These are phyloP conservation scores for Plasmodium knowlesi DNA, from an alignment of 169 alveolate genomes.

Conservation along the genomic window DNA sequence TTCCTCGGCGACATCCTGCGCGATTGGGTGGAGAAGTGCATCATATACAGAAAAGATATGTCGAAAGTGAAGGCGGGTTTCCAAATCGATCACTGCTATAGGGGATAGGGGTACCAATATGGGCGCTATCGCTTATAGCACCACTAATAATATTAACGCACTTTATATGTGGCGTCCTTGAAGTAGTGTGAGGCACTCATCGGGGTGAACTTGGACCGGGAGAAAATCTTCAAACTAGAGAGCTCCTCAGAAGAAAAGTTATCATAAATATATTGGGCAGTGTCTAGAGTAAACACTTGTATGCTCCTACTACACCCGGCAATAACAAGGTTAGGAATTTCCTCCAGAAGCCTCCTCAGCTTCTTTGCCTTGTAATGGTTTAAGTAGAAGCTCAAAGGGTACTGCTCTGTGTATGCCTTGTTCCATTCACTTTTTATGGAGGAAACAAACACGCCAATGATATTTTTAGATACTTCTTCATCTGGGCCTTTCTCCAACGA, in stretches of 20 bases:
- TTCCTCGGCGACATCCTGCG: neutral
- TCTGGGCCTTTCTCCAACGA: neutral
- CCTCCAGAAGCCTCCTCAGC: constrained; percentile 75
- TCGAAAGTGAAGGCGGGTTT: neutral
- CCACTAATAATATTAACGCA: neutral
- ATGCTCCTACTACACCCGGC: constrained; percentile 79
- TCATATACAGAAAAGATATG: neutral
- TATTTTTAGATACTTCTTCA: neutral
- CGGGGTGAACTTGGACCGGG: constrained; percentile 53
- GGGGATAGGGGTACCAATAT: neutral
- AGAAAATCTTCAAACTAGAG: constrained; percentile 19
- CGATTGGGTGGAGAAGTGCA: neutral
- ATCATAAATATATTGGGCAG: constrained; percentile 74
- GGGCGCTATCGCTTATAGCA: neutral
- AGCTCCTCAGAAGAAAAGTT: constrained; percentile 51
- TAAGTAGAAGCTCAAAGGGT: constrained; percentile 73
- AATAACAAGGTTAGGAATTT: constrained; percentile 77
- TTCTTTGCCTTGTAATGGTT: constrained; percentile 62
- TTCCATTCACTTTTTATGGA: constrained; percentile 81
- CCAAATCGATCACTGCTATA: neutral
- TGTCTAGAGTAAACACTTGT: constrained; percentile 77
- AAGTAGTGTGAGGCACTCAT: constrained; percentile 45
- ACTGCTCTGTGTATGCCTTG: constrained; percentile 53
- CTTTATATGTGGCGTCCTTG: constrained; percentile 61
- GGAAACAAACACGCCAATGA: constrained; percentile 79